These are phyloP conservation scores for Ochromonadaceae sp. DNA, from an alignment of 352 stramenopile genomes.

Conservation along the genomic window DNA sequence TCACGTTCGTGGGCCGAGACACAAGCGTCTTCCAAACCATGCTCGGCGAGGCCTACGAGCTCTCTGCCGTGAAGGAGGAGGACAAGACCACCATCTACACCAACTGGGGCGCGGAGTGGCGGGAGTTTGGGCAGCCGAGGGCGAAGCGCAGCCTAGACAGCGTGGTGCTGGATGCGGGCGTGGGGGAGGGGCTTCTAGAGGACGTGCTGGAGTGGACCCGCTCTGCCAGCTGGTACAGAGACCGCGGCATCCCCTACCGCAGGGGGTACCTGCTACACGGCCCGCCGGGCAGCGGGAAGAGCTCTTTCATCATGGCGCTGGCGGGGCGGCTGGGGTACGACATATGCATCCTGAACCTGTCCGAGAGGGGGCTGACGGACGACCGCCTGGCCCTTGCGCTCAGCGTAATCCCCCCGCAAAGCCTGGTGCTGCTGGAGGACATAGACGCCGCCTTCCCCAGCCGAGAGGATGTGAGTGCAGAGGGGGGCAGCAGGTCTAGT, in stretches of 20 bases:
- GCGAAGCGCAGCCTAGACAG: conserved; percentile 15
- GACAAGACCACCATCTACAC: conserved; percentile 22
- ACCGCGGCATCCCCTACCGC: conserved; percentile 43
- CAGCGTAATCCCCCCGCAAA: conserved; percentile 13
- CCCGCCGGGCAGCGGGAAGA: conserved; percentile 68
- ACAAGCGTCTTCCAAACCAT: not conserved
- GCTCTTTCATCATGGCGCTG: conserved; percentile 62
- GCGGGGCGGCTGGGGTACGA: conserved; percentile 50
- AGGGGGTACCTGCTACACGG: conserved; percentile 57
- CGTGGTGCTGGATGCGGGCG: conserved; percentile 18
- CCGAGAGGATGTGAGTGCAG: not conserved
- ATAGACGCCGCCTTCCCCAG: conserved; percentile 30
- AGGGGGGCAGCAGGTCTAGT: not conserved
- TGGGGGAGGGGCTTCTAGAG: conserved; percentile 1
- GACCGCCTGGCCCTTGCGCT: conserved; percentile 21
- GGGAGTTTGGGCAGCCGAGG: conserved; percentile 20
- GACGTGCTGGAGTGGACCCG: conserved; percentile 19
- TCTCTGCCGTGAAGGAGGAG: conserved; percentile 8
- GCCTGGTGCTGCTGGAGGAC: conserved; percentile 32
- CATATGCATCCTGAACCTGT: conserved; percentile 36
- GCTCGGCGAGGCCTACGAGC: conserved; percentile 13
- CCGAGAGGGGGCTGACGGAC: conserved; percentile 28
- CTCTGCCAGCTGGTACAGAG: conserved; percentile 16
- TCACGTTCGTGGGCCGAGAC: conserved; percentile 1
- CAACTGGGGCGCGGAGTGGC: conserved; percentile 24